phyloP scores from a whole-genome alignment of 2,329 filamentous ascomycete species.

The Paracoccidioides brasiliensis region DNA sequence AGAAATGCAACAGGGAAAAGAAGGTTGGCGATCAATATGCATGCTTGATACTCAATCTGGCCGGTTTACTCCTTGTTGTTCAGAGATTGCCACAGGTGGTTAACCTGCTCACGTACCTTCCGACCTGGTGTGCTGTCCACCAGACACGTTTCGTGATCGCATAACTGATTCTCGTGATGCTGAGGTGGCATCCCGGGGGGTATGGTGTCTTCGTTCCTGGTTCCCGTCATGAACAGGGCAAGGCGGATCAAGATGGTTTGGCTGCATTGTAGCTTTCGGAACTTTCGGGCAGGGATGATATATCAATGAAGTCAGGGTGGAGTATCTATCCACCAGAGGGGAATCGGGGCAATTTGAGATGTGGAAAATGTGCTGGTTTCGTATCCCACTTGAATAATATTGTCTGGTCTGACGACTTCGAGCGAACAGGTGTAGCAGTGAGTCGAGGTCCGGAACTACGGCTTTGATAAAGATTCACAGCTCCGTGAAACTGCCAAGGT shows the following conservation, averaged over 20 bases:
- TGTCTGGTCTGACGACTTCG: not conserved
- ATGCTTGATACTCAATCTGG: conserved; percentile 1
- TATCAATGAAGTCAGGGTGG: too few relatives aligned
- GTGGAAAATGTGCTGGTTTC: too few relatives aligned
- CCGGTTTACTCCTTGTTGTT: not conserved
- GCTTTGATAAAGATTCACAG: not conserved
- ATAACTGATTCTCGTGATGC: conserved; percentile 19
- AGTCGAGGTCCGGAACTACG: not conserved
- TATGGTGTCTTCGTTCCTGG: conserved; percentile 19
- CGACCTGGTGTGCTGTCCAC: conserved; percentile 27
- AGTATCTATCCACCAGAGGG: not conserved
- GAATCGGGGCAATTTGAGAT: too few relatives aligned
- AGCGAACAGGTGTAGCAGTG: not conserved
- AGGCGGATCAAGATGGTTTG: conserved; percentile 27
- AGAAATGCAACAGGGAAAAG: not conserved
- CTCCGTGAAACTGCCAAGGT: not conserved
- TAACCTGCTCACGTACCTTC: conserved; percentile 25
- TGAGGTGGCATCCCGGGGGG: conserved; percentile 24
- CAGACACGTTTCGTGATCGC: conserved; percentile 24
- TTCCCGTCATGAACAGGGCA: conserved; percentile 21
- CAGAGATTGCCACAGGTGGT: not conserved
- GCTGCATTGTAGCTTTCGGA: conserved; percentile 21
- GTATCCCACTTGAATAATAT: not conserved
- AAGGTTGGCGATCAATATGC: not conserved
- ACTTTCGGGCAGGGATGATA: not conserved